A percentile compares a stretch with the other conserved stretches of the same genome.
phyloP scores from a whole-genome alignment of 495 filamentous ascomycete genomes.

The Penicillium arizonense region DNA sequence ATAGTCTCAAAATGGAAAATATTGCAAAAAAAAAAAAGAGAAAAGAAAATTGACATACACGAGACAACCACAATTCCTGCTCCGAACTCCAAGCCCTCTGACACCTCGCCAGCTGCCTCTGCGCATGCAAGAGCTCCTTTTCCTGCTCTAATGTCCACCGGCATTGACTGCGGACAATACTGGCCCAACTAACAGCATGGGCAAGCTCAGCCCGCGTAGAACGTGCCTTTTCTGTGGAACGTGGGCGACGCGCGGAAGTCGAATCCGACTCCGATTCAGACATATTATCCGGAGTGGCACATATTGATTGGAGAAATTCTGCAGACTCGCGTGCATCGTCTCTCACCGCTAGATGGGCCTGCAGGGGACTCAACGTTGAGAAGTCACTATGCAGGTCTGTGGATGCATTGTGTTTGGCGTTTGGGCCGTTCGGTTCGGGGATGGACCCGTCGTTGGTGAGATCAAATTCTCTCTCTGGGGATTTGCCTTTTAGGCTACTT shows the following conservation, averaged over 20 bases:
- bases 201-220: constrained; percentile 12
- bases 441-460: background rate
- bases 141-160: constrained; percentile 41
- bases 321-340: constrained; percentile 1
- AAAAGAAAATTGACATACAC: constrained; percentile 28
- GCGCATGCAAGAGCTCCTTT: constrained; percentile 27
- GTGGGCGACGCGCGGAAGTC: constrained; percentile 2
- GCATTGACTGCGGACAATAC: constrained; percentile 27
- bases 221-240: background rate
- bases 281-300: background rate
- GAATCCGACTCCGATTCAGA: constrained; percentile 7
- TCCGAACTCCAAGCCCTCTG: constrained; percentile 47
- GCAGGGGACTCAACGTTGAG: constrained; percentile 10
- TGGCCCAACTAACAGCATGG: constrained; percentile 37
- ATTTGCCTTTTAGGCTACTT: constrained; percentile 19
- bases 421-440: background rate
- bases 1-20: constrained; percentile 1
- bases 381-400: constrained; percentile 23
- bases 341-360: constrained; percentile 28
- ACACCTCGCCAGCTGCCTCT: constrained; percentile 32
- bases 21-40: background rate
- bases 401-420: constrained; percentile 1
- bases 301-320: background rate
- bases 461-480: constrained; percentile 8
- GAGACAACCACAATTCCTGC: constrained; percentile 39